Conservation (phyloP, 169 alveolate genomes). For the Babesia caballi region DNA sequence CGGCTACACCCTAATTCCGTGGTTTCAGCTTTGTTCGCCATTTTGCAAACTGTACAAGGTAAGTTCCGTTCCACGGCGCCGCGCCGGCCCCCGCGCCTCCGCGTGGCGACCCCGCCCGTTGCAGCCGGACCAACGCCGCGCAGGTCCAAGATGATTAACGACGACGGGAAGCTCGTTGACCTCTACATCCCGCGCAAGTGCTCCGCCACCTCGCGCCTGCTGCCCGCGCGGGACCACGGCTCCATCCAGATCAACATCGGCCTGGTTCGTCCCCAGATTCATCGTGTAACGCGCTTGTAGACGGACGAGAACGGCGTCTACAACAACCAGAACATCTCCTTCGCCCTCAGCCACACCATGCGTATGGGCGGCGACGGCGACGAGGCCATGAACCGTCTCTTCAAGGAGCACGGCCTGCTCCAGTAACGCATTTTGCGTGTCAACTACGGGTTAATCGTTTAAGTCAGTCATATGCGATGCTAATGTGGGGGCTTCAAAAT, state of each 20-base stretch:
- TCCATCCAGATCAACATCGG: constrained; percentile 91
- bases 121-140: not conserved
- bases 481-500: not conserved
- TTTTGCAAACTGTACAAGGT: too few relatives aligned
- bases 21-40: too few relatives aligned
- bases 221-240: constrained; percentile 91
- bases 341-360: constrained; percentile 88
- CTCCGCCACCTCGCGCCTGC: constrained; percentile 90
- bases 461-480: not conserved
- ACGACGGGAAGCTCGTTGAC: constrained; percentile 90
- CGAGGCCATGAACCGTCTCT: constrained; percentile 89
- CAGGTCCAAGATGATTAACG: constrained; percentile 80
- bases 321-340: constrained; percentile 81
- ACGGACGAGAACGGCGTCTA: constrained; percentile 85
- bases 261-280: constrained; percentile 64
- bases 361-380: constrained; percentile 91
- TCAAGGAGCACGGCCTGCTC: constrained; percentile 85
- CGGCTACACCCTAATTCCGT: too few relatives aligned
- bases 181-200: constrained; percentile 93
- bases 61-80: not conserved
- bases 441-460: not conserved
- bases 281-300: constrained; percentile 56
- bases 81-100: not conserved
- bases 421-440: constrained; percentile 62
- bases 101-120: not conserved